phyloP scores from a whole-genome alignment of 192 early-diverging fungal species.

The Coemansia sp. region DNA sequence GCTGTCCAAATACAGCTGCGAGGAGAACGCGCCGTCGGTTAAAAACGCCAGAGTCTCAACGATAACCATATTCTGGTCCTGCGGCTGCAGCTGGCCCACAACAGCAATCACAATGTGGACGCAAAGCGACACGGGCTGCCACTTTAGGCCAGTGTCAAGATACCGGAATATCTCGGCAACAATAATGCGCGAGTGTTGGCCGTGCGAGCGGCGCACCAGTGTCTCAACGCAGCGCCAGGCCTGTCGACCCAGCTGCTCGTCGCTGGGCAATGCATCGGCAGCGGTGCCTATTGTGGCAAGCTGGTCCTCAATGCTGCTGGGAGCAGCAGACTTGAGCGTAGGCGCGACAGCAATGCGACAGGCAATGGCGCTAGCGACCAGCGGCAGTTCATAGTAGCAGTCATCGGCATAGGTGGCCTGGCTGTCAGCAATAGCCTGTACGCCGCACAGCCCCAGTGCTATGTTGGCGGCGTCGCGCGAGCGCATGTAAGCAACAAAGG shows the following conservation, averaged over 20 bases:
- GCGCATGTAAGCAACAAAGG: conserved; percentile 55
- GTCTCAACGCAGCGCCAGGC: conserved; percentile 45
- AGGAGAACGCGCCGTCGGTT: conserved; percentile 31
- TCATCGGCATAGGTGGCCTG: conserved; percentile 63
- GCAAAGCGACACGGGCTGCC: conserved; percentile 35
- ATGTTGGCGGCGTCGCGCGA: conserved; percentile 13
- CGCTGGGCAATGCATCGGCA: conserved; percentile 1
- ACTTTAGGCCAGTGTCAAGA: conserved; percentile 29
- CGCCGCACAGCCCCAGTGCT: conserved; percentile 62
- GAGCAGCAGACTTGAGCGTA: neutral
- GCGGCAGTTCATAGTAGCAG: conserved; percentile 61
- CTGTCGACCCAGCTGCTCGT: conserved; percentile 20
- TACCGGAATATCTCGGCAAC: conserved; percentile 49
- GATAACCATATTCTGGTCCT: conserved; percentile 55
- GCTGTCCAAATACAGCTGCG: conserved; percentile 16
- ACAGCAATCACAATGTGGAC: conserved; percentile 26
- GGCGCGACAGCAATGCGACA: conserved; percentile 22
- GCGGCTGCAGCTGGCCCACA: conserved; percentile 40
- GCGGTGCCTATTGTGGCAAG: neutral
- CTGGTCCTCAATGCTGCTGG: conserved; percentile 15
- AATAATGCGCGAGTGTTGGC: conserved; percentile 49
- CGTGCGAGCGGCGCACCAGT: conserved; percentile 36
- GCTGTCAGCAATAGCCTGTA: conserved; percentile 64
- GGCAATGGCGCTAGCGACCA: conserved; percentile 59
- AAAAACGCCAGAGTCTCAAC: conserved; percentile 43